phyloP scores from a whole-genome alignment of 148 eudicot species.

The Cornus florida region DNA sequence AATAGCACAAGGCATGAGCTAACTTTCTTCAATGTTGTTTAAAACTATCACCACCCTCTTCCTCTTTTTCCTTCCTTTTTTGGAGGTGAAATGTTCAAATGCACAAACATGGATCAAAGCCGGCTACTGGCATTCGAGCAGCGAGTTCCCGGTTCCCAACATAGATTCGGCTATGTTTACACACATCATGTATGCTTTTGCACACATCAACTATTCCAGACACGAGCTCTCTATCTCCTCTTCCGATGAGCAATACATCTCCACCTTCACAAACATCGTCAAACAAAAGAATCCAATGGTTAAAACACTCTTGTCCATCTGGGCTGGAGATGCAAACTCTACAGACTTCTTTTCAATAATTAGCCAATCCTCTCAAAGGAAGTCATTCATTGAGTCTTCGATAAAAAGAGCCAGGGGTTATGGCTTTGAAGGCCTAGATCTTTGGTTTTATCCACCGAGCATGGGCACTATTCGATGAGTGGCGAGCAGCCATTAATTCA shows the following conservation, averaged over 20 bases:
- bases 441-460: conserved; percentile 13
- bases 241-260: conserved; percentile 10
- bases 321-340: conserved; percentile 5
- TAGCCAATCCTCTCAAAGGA: conserved; percentile 16
- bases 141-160: conserved; percentile 4
- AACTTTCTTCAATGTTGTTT: background rate
- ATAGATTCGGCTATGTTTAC: conserved; percentile 24
- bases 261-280: conserved; percentile 18
- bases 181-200: conserved; percentile 21
- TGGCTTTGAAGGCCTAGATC: conserved; percentile 33
- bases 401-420: conserved; percentile 23
- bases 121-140: conserved; percentile 19
- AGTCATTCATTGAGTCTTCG: conserved; percentile 32
- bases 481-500: conserved; percentile 21
- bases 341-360: conserved; percentile 6
- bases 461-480: conserved; percentile 25
- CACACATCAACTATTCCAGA: conserved; percentile 6
- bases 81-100: background rate
- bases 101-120: conserved; percentile 20
- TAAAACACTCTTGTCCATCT: conserved; percentile 16
- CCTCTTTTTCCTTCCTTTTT: background rate
- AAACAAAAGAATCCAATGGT: conserved; percentile 19
- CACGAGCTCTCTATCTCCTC: background rate
- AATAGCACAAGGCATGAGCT: too few relatives aligned
- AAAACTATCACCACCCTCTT: background rate